Percentiles rank a stretch among this genome's conserved stretches.
These are phyloP conservation scores for Turritis glabra DNA, from an alignment of 345 rosid genomes.

Conservation along the genomic window DNA sequence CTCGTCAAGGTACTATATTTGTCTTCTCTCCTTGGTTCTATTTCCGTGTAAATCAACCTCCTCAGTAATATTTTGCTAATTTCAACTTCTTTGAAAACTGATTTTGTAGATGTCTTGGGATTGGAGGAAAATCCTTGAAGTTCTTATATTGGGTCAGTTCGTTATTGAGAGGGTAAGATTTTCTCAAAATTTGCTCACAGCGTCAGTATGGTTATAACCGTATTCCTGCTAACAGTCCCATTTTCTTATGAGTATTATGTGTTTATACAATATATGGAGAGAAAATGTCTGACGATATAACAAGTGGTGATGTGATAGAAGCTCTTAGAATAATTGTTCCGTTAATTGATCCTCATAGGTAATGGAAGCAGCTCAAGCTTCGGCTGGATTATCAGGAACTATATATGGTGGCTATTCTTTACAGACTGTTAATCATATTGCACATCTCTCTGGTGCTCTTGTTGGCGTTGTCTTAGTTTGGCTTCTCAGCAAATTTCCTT, in stretches of 20 bases:
- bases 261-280: not conserved
- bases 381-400: constrained; percentile 65
- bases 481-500: constrained; percentile 77
- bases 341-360: constrained; percentile 47
- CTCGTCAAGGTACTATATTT: constrained; percentile 67
- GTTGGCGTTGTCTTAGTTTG: constrained; percentile 80
- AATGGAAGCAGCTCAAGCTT: constrained; percentile 96
- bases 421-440: constrained; percentile 86
- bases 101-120: constrained; percentile 82
- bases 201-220: constrained; percentile 9
- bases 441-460: constrained; percentile 93
- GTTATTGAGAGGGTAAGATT: constrained; percentile 70
- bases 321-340: not conserved
- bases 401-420: constrained; percentile 54
- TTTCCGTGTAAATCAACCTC: constrained; percentile 14
- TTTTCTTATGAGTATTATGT: not conserved
- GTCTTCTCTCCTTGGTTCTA: not conserved
- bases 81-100: constrained; percentile 10
- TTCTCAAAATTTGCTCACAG: not conserved
- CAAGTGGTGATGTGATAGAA: not conserved
- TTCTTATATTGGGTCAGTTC: constrained; percentile 90
- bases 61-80: not conserved
- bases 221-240: not conserved
- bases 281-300: not conserved
- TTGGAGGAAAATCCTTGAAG: constrained; percentile 97